Evolutionary conservation across 768 basidiomycete species (phyloP).

Genomic region (Antrodiella citrinella): DNA sequence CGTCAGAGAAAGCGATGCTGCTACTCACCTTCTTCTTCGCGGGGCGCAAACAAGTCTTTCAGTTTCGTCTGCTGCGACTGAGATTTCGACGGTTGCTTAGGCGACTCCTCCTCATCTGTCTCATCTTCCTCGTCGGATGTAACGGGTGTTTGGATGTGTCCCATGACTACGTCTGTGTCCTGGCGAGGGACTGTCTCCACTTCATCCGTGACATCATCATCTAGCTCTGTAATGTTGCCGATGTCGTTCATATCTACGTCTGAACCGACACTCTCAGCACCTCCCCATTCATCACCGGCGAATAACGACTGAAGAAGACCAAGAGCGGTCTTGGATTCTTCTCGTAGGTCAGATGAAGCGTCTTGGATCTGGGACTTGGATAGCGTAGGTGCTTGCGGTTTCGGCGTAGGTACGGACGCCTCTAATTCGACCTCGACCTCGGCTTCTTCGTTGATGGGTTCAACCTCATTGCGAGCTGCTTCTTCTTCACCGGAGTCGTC

Average conservation of each 20-base stretch:
- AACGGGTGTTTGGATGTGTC: background rate
- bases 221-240: slow-evolving; percentile 15
- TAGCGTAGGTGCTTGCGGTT: background rate
- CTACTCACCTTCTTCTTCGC: slow-evolving; percentile 52
- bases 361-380: background rate
- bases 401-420: background rate
- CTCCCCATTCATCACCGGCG: slow-evolving; percentile 51
- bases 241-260: slow-evolving; percentile 41
- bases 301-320: slow-evolving; percentile 47
- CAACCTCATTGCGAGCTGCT: background rate
- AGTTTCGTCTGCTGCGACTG: slow-evolving; percentile 29
- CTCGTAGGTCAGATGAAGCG: slow-evolving; percentile 22
- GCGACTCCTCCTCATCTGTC: background rate
- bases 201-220: slow-evolving; percentile 21
- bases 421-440: slow-evolving; percentile 9
- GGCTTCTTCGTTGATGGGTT: slow-evolving; percentile 2
- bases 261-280: slow-evolving; percentile 47
- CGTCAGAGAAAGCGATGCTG: background rate
- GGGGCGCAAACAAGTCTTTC: slow-evolving; percentile 69
- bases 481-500: background rate
- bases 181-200: slow-evolving; percentile 10
- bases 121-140: background rate
- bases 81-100: background rate
- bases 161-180: background rate
- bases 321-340: slow-evolving; percentile 40